Evolutionary conservation across 768 basidiomycete species (phyloP).

Genomic region (Auricularia sp.): DNA sequence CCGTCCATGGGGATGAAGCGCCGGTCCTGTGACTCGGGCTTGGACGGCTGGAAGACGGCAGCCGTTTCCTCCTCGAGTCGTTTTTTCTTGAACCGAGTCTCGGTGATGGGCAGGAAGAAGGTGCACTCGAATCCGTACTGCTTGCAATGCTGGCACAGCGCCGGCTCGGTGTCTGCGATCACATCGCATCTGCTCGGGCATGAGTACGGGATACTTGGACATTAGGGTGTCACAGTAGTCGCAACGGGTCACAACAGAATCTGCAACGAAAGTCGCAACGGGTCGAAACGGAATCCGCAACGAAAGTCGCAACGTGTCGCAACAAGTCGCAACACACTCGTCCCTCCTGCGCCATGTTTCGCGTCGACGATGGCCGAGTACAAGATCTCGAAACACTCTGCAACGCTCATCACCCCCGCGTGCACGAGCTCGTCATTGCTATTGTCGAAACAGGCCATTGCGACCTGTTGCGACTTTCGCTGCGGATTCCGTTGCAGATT

Average conservation of each 20-base stretch:
- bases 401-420: no score
- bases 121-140: conserved; percentile 91
- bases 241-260: no score
- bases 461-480: not conserved
- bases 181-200: conserved; percentile 60
- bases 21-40: not conserved
- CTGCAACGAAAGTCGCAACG: no score
- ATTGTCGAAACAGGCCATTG: not conserved
- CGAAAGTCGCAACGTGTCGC: no score
- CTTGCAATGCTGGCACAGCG: conserved; percentile 88
- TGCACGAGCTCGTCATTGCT: no score
- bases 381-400: no score
- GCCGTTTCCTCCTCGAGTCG: conserved; percentile 62
- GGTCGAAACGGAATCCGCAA: no score
- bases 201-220: not conserved
- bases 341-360: no score
- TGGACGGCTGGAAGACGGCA: not conserved
- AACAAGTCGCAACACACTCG: no score
- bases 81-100: conserved; percentile 98
- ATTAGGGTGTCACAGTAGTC: no score
- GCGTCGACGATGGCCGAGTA: no score
- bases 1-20: not conserved
- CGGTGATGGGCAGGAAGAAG: conserved; percentile 95
- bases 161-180: conserved; percentile 63
- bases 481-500: no score